These are phyloP conservation scores for Copromyces sp. DNA, from an alignment of 495 filamentous ascomycete genomes.

Conservation along the genomic window DNA sequence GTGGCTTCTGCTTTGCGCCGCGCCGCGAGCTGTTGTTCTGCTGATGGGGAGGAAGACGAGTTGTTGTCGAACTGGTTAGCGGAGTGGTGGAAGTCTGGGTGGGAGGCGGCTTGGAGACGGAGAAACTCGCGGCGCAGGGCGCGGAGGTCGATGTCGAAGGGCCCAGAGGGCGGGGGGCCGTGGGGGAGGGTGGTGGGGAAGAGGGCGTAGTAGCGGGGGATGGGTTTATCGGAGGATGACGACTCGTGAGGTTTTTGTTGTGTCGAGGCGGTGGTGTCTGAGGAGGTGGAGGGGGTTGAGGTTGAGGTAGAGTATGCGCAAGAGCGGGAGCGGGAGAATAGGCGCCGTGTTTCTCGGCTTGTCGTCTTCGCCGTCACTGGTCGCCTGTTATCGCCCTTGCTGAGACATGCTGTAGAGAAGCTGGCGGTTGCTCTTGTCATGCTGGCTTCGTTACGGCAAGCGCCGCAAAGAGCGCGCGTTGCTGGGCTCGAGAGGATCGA, in stretches of 20 bases:
- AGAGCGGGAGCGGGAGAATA: not conserved
- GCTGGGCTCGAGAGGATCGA: conserved; percentile 11
- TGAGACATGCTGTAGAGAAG: not conserved
- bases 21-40: conserved; percentile 12
- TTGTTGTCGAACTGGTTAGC: conserved; percentile 19
- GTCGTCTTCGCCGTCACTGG: not conserved
- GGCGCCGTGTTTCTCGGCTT: not conserved
- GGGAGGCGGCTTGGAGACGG: conserved; percentile 62
- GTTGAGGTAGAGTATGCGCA: conserved; percentile 1
- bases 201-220: conserved; percentile 61
- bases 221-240: conserved; percentile 1
- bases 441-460: conserved; percentile 15
- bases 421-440: not conserved
- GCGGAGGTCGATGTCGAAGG: conserved; percentile 61
- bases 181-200: conserved; percentile 73
- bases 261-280: not conserved
- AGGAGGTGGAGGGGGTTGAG: not conserved
- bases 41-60: not conserved
- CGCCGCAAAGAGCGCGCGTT: conserved; percentile 9
- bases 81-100: conserved; percentile 66
- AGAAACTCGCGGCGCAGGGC: conserved; percentile 77
- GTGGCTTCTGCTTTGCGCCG: conserved; percentile 50
- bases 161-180: conserved; percentile 68
- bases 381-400: not conserved
- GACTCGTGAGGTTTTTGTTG: not conserved